A percentile compares a stretch with the other conserved stretches of the same genome.
These are phyloP conservation scores for Ustilago cynodontis DNA, from an alignment of 1,284 basidiomycete genomes.

Conservation along the genomic window DNA sequence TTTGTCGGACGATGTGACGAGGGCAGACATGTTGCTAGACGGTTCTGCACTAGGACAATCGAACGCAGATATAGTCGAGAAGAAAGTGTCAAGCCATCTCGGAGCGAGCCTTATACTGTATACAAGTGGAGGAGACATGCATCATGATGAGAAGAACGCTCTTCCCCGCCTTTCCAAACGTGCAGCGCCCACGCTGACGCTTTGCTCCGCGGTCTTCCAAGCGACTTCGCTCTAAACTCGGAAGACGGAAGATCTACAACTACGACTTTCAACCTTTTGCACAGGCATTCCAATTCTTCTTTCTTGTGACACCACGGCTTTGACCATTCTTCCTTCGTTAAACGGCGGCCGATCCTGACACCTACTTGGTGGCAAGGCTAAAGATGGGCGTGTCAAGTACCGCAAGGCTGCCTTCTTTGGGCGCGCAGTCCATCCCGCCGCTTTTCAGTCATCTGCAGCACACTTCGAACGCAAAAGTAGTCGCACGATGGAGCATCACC, in stretches of 20 bases:
- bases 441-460: slow-evolving; percentile 52
- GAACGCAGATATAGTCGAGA: not conserved
- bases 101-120: slow-evolving; percentile 3
- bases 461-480: slow-evolving; percentile 43
- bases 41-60: not conserved
- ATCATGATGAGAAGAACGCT: not conserved
- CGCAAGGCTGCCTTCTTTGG: slow-evolving; percentile 40
- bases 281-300: slow-evolving; percentile 10
- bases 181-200: slow-evolving; percentile 17
- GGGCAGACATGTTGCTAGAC: slow-evolving; percentile 23
- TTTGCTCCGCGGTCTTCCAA: slow-evolving; percentile 18
- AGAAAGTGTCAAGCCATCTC: not conserved
- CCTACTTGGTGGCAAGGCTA: not conserved
- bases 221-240: slow-evolving; percentile 10
- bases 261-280: slow-evolving; percentile 4
- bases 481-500: slow-evolving; percentile 52
- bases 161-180: slow-evolving; percentile 17
- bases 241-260: slow-evolving; percentile 5
- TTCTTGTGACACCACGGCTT: not conserved
- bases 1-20: slow-evolving; percentile 36
- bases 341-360: not conserved
- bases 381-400: slow-evolving; percentile 49
- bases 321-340: not conserved
- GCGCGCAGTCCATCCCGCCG: slow-evolving; percentile 50
- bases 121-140: slow-evolving; percentile 16